phyloP scores from a whole-genome alignment of 495 filamentous ascomycete genomes.

The Penicillium taxi region DNA sequence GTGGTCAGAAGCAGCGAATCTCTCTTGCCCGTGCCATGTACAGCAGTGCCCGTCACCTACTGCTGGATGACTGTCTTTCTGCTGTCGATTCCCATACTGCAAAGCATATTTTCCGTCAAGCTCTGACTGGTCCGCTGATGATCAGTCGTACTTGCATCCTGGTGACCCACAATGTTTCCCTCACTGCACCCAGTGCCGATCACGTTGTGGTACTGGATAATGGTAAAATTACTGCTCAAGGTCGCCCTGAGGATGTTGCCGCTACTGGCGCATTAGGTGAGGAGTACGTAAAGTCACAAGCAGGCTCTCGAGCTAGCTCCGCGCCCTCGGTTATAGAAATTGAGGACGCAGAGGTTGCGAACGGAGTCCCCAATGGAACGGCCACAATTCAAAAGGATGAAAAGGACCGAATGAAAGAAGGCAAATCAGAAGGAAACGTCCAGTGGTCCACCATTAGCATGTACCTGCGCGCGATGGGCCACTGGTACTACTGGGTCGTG shows the following conservation, averaged over 20 bases:
- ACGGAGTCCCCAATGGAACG: conserved; percentile 26
- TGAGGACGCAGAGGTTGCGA: conserved; percentile 29
- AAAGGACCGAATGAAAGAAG: conserved; percentile 54
- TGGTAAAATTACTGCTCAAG: conserved; percentile 70
- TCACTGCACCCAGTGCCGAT: conserved; percentile 71
- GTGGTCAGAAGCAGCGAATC: conserved; percentile 96
- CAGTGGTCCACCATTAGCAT: conserved; percentile 76
- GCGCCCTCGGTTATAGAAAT: conserved; percentile 53
- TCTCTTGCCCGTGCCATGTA: conserved; percentile 92
- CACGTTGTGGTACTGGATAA: conserved; percentile 83
- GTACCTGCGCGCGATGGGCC: conserved; percentile 83
- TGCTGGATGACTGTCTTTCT: conserved; percentile 93
- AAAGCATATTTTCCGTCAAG: conserved; percentile 95
- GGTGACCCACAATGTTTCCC: conserved; percentile 88
- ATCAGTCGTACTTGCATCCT: conserved; percentile 80
- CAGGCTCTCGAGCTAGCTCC: conserved; percentile 57
- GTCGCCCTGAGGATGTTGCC: conserved; percentile 66
- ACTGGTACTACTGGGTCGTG: conserved; percentile 86
- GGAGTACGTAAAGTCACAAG: conserved; percentile 65
- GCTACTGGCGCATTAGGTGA: conserved; percentile 79
- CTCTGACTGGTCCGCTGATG: conserved; percentile 88
- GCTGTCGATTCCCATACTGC: conserved; percentile 98
- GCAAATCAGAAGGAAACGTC: conserved; percentile 74
- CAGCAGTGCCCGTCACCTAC: conserved; percentile 78
- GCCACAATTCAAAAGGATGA: conserved; percentile 31